A percentile compares a stretch with the other conserved stretches of the same genome.
phyloP scores from a whole-genome alignment of 805 yeast genomes.

The Teunomyces cretensis region DNA sequence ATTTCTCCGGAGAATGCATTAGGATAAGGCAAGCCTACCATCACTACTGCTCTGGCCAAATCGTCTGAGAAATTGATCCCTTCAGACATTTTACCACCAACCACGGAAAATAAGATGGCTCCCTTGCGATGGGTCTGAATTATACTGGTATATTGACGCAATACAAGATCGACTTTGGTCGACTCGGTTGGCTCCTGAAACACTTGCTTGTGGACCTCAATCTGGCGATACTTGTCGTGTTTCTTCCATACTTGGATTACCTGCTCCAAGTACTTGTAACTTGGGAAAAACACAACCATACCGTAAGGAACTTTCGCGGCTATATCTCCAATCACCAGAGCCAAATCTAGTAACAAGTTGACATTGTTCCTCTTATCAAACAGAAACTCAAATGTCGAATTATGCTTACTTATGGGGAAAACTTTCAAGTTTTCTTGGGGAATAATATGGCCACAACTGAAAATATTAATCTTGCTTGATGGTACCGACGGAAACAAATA shows the following conservation, averaged over 20 bases:
- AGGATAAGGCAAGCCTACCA: constrained; percentile 90
- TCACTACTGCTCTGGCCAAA: constrained; percentile 81
- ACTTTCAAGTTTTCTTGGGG: constrained; percentile 69
- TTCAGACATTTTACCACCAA: constrained; percentile 90
- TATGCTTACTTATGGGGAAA: constrained; percentile 42
- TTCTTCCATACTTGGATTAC: constrained; percentile 55
- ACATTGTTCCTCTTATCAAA: constrained; percentile 57
- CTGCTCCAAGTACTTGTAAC: constrained; percentile 68
- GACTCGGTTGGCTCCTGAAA: constrained; percentile 56
- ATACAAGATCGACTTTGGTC: constrained; percentile 42
- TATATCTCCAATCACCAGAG: constrained; percentile 46
- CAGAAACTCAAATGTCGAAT: constrained; percentile 57
- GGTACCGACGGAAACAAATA: constrained; percentile 60
- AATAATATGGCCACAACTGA: constrained; percentile 82
- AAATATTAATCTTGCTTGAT: constrained; percentile 42
- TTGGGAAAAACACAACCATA: constrained; percentile 78
- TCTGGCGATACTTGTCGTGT: constrained; percentile 28
- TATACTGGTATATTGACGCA: constrained; percentile 50
- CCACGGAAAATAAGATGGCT: constrained; percentile 76
- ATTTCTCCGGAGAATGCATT: constrained; percentile 80
- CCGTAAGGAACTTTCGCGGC: constrained; percentile 62
- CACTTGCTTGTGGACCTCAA: constrained; percentile 37
- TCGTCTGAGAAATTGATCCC: constrained; percentile 90
- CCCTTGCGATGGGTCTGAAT: constrained; percentile 44
- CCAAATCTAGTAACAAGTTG: constrained; percentile 49